These are phyloP conservation scores for Claviceps capensis DNA, from an alignment of 2,329 filamentous ascomycete genomes.

Conservation along the genomic window DNA sequence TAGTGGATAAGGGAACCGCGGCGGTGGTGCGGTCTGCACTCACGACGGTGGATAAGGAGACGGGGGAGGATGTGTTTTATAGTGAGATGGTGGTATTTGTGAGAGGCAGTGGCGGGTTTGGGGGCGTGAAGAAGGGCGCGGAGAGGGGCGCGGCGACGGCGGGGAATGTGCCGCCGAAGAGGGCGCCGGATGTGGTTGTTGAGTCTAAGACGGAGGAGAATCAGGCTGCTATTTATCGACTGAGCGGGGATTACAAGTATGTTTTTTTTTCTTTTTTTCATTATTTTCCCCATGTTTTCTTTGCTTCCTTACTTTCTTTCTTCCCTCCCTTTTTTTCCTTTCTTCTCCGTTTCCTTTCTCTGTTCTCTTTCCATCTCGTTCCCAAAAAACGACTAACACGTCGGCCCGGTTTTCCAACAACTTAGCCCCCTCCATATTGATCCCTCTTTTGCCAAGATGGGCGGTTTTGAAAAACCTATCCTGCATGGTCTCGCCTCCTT, in stretches of 20 bases:
- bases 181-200: conserved; percentile 65
- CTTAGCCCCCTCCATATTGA: conserved; percentile 78
- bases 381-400: too few species aligned
- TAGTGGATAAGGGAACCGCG: conserved; percentile 88
- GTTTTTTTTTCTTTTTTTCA: conserved; percentile 9
- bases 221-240: conserved; percentile 83
- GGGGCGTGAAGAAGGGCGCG: conserved; percentile 60
- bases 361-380: neutral
- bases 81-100: conserved; percentile 93
- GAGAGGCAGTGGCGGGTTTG: conserved; percentile 81
- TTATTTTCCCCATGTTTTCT: too few species aligned
- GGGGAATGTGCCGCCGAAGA: conserved; percentile 62
- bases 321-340: too few species aligned
- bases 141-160: conserved; percentile 73
- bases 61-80: conserved; percentile 87
- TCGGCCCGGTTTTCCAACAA: too few species aligned
- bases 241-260: conserved; percentile 84
- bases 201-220: conserved; percentile 81
- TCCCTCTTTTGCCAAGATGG: conserved; percentile 84
- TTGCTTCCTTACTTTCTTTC: too few species aligned
- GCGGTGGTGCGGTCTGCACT: conserved; percentile 70
- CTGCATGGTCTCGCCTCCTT: conserved; percentile 95
- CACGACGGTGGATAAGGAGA: conserved; percentile 72
- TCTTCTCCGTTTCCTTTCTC: too few species aligned
- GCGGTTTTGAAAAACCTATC: conserved; percentile 88